Base-by-base conservation (phyloP, 208 protist genomes). In the Leishmania guyanensis region DNA sequence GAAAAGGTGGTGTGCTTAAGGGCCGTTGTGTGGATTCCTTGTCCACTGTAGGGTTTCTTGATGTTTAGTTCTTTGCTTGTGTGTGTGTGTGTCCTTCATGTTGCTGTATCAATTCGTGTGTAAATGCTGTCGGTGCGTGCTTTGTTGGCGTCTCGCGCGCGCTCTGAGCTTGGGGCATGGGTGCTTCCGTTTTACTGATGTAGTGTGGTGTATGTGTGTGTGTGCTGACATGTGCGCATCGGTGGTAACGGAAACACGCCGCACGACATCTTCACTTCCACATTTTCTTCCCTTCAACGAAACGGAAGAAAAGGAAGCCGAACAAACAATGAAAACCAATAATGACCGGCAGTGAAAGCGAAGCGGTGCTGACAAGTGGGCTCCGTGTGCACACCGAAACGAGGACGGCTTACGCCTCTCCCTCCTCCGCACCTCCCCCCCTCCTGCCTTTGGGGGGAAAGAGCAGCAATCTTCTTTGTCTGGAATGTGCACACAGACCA, bases 31-130 rank as follows among this genome's bases (percentile, higher is more conserved):
- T 50, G 1, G n/a, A 39, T 2, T 64, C 22, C 10, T 43, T 36
- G 1, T 29, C n/a, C 39, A 20, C 43, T 46, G 43, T 22, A 10
- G 54, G 5, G 62, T 36, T 17, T 14, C 0, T 22, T 71, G 12
- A 58, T 62, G 16, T 69, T 6, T n/a, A 22, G 43, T 74, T 81
- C 20, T 66, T 43, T 64, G 72, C 0, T 81, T 74, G 29, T 60
- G 22, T 51, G 22, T 73, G 33, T 22, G 14, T 26, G 5, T 20
- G 26, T 20, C 56, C 26, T 64, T 17, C 16, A 4, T 14, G 58
- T 29, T n/a, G 26, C 58, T 64, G 58, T 64, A 64, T 22, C 26
- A 64, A 3, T n/a, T n/a, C 14, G 20, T 33, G 43, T 86, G 46
- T 72, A 60, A 9, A 16, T 36, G 64, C 33, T 70, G 48, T 65